Conservation (phyloP, 2,329 filamentous ascomycete genomes). For the Colletotrichum tropicicola region DNA sequence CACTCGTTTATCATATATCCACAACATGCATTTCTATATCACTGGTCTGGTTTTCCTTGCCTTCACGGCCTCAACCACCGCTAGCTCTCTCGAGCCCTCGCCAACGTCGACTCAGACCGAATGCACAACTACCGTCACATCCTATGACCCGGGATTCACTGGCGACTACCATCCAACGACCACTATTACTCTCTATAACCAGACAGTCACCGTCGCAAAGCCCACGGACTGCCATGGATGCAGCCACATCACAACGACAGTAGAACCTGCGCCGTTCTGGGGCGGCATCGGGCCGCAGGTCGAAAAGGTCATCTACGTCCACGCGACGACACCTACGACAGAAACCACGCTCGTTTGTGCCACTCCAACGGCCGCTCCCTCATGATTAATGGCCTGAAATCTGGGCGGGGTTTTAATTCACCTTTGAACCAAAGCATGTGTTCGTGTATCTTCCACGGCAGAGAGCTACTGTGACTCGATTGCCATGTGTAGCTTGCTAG, state of each 20-base stretch:
- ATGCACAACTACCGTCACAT: not conserved
- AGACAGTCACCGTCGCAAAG: not conserved
- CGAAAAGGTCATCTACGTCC: not conserved
- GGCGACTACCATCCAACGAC: constrained; percentile 1
- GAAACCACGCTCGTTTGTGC: not conserved
- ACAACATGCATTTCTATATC: not conserved
- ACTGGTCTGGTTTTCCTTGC: not conserved
- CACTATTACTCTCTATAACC: constrained; percentile 2
- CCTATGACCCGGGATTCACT: constrained; percentile 10
- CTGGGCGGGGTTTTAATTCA: too few species aligned
- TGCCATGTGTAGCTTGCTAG: too few species aligned
- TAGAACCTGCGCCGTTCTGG: not conserved
- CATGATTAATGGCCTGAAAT: too few species aligned
- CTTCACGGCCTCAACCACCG: not conserved
- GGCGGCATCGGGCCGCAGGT: constrained; percentile 8
- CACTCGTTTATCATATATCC: not conserved
- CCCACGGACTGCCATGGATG: constrained; percentile 17
- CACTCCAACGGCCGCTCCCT: not conserved
- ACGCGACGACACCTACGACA: constrained; percentile 3
- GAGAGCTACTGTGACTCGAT: too few species aligned
- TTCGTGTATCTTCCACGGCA: too few species aligned
- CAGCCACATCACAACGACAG: not conserved
- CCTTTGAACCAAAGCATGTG: too few species aligned
- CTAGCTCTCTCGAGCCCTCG: not conserved
- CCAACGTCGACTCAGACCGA: not conserved